Conservation (phyloP, 305 asterid genomes). For the Rubia occidens region DNA sequence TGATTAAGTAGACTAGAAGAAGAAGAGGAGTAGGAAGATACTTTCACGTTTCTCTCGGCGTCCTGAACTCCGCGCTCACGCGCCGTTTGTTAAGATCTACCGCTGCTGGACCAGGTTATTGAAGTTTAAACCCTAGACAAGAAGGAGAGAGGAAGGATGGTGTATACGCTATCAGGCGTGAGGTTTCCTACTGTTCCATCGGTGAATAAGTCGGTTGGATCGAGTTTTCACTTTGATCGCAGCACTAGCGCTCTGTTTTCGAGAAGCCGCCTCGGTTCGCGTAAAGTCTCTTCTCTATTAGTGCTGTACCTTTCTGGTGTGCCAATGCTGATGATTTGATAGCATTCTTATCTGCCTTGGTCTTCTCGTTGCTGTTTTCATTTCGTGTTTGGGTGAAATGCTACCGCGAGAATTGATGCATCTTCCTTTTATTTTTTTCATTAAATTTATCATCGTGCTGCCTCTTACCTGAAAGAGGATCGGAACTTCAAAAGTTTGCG, state of each 20-base stretch:
- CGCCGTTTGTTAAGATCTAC: constrained; percentile 9
- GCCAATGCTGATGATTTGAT: neutral
- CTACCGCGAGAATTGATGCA: neutral
- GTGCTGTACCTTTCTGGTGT: neutral
- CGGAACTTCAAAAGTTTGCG: neutral
- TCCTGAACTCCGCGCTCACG: neutral
- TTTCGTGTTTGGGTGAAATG: neutral
- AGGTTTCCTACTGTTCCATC: constrained; percentile 46
- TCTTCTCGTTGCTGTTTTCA: neutral
- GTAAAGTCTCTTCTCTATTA: constrained; percentile 22
- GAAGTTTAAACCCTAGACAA: neutral
- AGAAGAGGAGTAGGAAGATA: neutral
- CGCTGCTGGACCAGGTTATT: neutral
- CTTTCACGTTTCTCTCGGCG: constrained; percentile 15
- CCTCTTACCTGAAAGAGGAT: neutral
- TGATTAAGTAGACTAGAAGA: neutral
- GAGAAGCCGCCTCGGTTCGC: constrained; percentile 31
- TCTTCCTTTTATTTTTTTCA: neutral
- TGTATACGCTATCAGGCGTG: constrained; percentile 39
- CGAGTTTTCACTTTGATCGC: constrained; percentile 31
- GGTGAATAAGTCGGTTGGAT: constrained; percentile 27
- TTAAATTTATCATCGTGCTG: too few species aligned
- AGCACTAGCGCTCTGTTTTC: constrained; percentile 21
- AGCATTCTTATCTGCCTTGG: neutral
- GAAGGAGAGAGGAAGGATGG: constrained; percentile 5